These are phyloP conservation scores for Penicillium longicatenatum DNA, from an alignment of 495 filamentous ascomycete genomes.

Conservation along the genomic window DNA sequence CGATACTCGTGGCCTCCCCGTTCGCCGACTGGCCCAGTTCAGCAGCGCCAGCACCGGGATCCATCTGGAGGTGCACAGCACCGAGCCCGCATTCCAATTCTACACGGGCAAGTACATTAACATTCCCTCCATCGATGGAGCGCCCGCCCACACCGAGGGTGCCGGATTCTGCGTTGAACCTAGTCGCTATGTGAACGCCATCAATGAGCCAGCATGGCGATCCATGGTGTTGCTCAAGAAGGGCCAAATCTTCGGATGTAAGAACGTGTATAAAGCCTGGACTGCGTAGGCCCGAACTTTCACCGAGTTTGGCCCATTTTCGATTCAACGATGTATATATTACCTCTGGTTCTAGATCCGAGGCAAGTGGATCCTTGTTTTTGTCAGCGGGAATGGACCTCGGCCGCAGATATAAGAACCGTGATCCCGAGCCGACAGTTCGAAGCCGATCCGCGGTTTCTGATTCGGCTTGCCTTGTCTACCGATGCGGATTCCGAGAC, in stretches of 20 bases:
- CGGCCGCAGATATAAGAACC: neutral
- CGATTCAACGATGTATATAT: neutral
- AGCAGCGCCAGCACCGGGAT: constrained; percentile 69
- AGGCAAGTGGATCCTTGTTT: neutral
- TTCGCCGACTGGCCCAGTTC: constrained; percentile 66
- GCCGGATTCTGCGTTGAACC: constrained; percentile 91
- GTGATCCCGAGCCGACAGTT: neutral
- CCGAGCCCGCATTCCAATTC: constrained; percentile 95
- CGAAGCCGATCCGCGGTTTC: neutral
- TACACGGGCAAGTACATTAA: constrained; percentile 87
- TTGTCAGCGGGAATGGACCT: neutral
- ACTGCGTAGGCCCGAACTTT: constrained; percentile 41
- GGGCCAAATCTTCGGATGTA: constrained; percentile 76
- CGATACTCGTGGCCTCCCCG: constrained; percentile 70
- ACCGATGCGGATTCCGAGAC: neutral
- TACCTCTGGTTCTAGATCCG: neutral
- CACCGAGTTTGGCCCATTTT: constrained; percentile 1
- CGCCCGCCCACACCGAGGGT: constrained; percentile 61
- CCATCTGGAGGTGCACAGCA: constrained; percentile 82
- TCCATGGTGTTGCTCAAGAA: constrained; percentile 74
- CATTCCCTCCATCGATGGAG: constrained; percentile 67
- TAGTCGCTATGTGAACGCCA: constrained; percentile 84
- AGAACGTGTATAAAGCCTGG: constrained; percentile 81
- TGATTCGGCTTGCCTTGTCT: neutral
- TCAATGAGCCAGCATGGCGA: constrained; percentile 79